Evolutionary conservation across 768 basidiomycete species (phyloP).

Genomic region (Lactarius hengduanensis): DNA sequence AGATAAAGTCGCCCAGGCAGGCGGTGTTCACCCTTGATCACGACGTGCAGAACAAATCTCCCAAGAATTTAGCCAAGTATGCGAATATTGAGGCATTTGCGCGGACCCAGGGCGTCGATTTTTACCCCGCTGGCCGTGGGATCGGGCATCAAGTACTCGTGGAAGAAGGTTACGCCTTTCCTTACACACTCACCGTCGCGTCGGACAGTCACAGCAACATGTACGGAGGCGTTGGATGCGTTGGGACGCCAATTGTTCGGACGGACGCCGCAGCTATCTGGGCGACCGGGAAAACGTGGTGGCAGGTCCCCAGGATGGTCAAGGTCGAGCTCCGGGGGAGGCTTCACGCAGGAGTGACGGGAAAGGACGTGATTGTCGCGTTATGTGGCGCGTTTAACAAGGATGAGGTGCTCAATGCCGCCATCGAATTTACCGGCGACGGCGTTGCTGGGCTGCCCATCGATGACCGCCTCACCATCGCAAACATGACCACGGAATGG

Average conservation of each 20-base stretch:
- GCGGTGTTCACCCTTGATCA: constrained; percentile 97
- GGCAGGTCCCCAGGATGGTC: constrained; percentile 97
- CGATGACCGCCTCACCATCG: constrained; percentile 92
- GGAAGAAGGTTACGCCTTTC: constrained; percentile 98
- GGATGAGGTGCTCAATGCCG: constrained; percentile 95
- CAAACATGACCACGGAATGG: constrained; percentile 99
- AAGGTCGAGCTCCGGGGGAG: constrained; percentile 86
- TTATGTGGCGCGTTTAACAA: constrained; percentile 94
- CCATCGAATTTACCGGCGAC: constrained; percentile 93
- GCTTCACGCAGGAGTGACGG: constrained; percentile 87
- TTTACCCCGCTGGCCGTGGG: constrained; percentile 95
- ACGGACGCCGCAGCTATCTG: constrained; percentile 94
- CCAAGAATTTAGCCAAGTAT: constrained; percentile 91
- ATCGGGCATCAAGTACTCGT: constrained; percentile 98
- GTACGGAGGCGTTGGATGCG: constrained; percentile 97
- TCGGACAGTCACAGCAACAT: constrained; percentile 98
- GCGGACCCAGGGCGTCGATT: constrained; percentile 80
- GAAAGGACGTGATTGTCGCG: constrained; percentile 98
- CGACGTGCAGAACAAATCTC: constrained; percentile 93
- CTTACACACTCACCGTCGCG: constrained; percentile 91
- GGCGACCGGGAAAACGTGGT: constrained; percentile 99
- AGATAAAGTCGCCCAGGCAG: constrained; percentile 75
- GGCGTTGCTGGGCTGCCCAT: constrained; percentile 76
- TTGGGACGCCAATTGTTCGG: constrained; percentile 96
- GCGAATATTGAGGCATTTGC: constrained; percentile 90